phyloP scores from a whole-genome alignment of 345 rosid genomes.

The Eucalyptus curtisii region DNA sequence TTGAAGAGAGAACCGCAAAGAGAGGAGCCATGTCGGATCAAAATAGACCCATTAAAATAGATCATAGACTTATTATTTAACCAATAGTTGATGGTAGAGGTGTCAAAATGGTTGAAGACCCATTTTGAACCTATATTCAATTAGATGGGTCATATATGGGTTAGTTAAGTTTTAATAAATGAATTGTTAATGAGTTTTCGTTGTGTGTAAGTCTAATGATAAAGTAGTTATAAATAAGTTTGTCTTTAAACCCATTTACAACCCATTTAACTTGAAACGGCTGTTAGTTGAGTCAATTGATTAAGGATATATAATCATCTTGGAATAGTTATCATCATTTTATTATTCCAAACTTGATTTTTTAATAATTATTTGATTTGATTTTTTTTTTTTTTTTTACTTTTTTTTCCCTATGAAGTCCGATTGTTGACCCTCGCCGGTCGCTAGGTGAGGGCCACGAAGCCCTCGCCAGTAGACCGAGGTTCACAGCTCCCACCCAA shows the following conservation, averaged over 20 bases:
- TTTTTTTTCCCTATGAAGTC: rapidly evolving
- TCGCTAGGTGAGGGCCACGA: rapidly evolving
- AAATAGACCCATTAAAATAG: rapidly evolving
- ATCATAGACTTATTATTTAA: too few species aligned
- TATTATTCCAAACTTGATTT: rapidly evolving
- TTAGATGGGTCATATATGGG: rapidly evolving
- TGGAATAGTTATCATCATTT: too few species aligned
- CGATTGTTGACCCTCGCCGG: rapidly evolving
- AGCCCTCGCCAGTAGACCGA: rapidly evolving
- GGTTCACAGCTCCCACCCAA: rapidly evolving
- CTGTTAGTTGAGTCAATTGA: rapidly evolving
- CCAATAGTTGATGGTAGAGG: rapidly evolving
- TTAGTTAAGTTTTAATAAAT: too few species aligned
- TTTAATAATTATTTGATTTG: too few species aligned
- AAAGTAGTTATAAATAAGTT: rapidly evolving
- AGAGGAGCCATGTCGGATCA: too few species aligned
- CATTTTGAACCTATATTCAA: not conserved
- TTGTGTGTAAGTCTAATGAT: rapidly evolving
- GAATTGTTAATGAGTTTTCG: too few species aligned
- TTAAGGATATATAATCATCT: too few species aligned
- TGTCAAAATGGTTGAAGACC: too few species aligned
- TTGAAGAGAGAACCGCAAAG: rapidly evolving
- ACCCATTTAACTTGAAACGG: rapidly evolving
- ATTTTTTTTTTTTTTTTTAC: too few species aligned
- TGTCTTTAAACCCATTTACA: not conserved